Base-by-base conservation (phyloP, 352 stramenopile genomes). In the Proteromonas lacertae region DNA sequence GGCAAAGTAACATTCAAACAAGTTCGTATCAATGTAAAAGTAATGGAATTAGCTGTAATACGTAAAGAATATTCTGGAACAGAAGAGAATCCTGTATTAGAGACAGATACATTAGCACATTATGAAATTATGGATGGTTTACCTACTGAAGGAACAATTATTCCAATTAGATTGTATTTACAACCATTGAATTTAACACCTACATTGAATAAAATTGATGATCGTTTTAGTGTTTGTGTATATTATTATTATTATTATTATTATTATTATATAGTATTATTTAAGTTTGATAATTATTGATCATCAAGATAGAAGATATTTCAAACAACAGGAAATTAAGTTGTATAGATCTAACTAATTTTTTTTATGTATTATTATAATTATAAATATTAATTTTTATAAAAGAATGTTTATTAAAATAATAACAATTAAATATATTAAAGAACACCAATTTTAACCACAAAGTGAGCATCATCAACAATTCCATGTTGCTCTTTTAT, bases 41-140 rank as follows among this genome's bases (percentile, higher is more conserved):
- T 92, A 54, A 90, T 96, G 81, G 81, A 96, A 59, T 52, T 97
- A 32, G 75, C 77, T 13, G 83, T 96, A 36, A 66, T 95, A 38
- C 75, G 82, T 29, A 64, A 79, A 25, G 81, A 96, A 48, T 73
- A 73, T 14, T 68, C 78, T 29, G 74, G 76, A 6, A 28, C 48
- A 8, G 62, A 59, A 0, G 42, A 51, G 1, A 69, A 80, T 24
- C 58, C 62, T 42, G 59, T 79, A 40, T 90, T 66, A 18, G 86
- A 93, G 44, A 91, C 64, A 28, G 79, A 97, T 47, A 94, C 76
- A 2, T 48, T 96, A 26, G 68, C 75, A 4, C 94, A 92, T 49
- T 95, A 87, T 53, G 86, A 96, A 54, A 83, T 97, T 52, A 95
- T 96, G 83, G 86, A 97, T 50, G 82, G 86, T 32, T 76, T 76